phyloP scores from a whole-genome alignment of 305 asterid genomes.

The Caryopteris hybrid region DNA sequence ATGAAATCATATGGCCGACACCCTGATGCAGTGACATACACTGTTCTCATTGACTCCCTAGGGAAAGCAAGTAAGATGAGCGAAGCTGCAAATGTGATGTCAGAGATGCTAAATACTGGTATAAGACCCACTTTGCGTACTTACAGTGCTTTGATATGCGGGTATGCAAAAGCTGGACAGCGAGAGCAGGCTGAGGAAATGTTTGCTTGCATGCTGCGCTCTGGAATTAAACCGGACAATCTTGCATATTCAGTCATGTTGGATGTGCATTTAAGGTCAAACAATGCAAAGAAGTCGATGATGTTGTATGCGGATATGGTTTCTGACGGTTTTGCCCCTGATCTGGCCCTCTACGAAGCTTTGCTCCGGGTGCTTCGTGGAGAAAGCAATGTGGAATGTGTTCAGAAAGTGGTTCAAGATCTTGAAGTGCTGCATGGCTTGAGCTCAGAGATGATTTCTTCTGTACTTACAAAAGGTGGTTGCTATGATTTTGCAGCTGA shows the following conservation, averaged over 20 bases:
- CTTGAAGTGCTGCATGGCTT: conserved; percentile 56
- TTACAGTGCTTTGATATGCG: conserved; percentile 90
- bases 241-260: conserved; percentile 81
- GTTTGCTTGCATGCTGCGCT: conserved; percentile 67
- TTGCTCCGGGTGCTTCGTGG: conserved; percentile 52
- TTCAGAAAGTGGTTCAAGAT: conserved; percentile 58
- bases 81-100: conserved; percentile 83
- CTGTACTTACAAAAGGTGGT: conserved; percentile 68
- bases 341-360: conserved; percentile 48
- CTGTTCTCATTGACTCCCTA: conserved; percentile 78
- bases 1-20: conserved; percentile 67
- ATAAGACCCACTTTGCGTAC: conserved; percentile 74
- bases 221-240: conserved; percentile 84
- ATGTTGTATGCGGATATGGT: conserved; percentile 67
- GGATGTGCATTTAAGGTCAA: conserved; percentile 74
- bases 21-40: conserved; percentile 92
- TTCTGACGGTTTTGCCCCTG: conserved; percentile 63
- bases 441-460: conserved; percentile 58
- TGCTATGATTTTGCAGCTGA: conserved; percentile 72
- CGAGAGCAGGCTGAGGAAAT: conserved; percentile 64
- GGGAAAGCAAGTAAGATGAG: conserved; percentile 77
- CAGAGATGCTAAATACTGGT: conserved; percentile 78
- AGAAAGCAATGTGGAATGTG: conserved; percentile 42
- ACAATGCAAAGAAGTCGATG: conserved; percentile 51
- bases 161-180: conserved; percentile 81